Percentiles rank a stretch among this genome's conserved stretches.
phyloP scores from a whole-genome alignment of 106 monocot genomes.

The Phalaenopsis equestris region DNA sequence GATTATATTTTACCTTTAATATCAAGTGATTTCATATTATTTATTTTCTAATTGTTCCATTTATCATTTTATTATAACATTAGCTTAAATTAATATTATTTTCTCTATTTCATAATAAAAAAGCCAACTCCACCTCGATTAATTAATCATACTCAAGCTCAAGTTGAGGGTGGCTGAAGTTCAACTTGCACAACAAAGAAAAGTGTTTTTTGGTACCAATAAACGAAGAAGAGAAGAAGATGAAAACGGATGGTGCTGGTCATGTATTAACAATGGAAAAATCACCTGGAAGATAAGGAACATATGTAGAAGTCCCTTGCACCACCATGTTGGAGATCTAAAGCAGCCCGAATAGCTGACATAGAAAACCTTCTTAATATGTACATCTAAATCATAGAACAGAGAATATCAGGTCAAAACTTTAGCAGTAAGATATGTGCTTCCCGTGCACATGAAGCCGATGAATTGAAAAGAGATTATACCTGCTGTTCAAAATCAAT shows the following conservation, averaged over 20 bases:
- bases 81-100: too few species aligned
- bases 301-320: constrained; percentile 90
- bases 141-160: too few species aligned
- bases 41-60: too few species aligned
- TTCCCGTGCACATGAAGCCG: neutral
- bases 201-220: neutral
- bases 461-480: neutral
- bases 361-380: constrained; percentile 86
- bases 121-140: too few species aligned
- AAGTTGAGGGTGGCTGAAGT: too few species aligned
- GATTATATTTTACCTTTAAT: too few species aligned
- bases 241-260: neutral
- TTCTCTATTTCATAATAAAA: too few species aligned
- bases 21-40: too few species aligned
- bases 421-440: neutral
- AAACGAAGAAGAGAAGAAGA: neutral
- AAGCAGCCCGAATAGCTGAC: constrained; percentile 78
- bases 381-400: constrained; percentile 59
- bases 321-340: constrained; percentile 71
- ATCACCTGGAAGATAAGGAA: constrained; percentile 83
- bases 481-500: constrained; percentile 98
- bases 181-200: neutral
- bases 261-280: constrained; percentile 9
- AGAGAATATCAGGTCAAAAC: neutral
- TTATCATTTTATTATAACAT: too few species aligned